Evolutionary conservation across 2,329 filamentous ascomycete species (phyloP), one percentile per base, ranked within the genome.

Genomic region (Trichothecium roseum): DNA sequence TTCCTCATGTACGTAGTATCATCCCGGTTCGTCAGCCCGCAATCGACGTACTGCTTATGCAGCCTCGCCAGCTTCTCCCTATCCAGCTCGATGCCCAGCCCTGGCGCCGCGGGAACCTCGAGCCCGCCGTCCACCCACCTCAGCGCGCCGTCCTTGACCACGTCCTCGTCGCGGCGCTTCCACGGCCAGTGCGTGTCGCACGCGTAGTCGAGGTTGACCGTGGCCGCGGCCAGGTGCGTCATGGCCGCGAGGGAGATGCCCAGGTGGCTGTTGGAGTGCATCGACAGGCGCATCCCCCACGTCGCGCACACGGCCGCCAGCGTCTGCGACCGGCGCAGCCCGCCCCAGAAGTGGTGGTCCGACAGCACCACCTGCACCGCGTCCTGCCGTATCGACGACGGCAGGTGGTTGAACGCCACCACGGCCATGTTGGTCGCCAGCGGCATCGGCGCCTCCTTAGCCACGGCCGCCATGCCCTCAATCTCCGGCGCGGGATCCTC

Each of bases 151-250:
- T 58, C 51, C 7, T 55, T 39, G 30, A 63, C 45, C 5, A 63
- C 58, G 33, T 63, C 60, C 40, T 63, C 60, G 6, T 62, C 55
- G 1, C 54, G 51, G 3, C 53, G 56, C 46, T 63, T 63, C 60
- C 60, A 64, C 6, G 60, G 60, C 60, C 60, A 63, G 38, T 63
- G 60, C 0, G 60, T 63, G 34, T 63, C 60, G 32, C 60, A 63
- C 0, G 60, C 60, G 29, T 63, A 63, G 42, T 63, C 60, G 3
- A 63, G 41, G 27, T 63, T 63, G 0, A 49, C 45, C 1, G 60
- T 63, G 12, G 60, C 58, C 4, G 59, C 51, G 2, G 60, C 60
- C 8, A 63, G 47, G 34, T 63, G 60, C 1, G 60, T 62, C 60
- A 63, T 63, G 27, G 59, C 60, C 3, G 59, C 59, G 7, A 63